Evolutionary conservation across 2,329 filamentous ascomycete genomes (phyloP).

Genomic region (Pestalotiopsis sp.): DNA sequence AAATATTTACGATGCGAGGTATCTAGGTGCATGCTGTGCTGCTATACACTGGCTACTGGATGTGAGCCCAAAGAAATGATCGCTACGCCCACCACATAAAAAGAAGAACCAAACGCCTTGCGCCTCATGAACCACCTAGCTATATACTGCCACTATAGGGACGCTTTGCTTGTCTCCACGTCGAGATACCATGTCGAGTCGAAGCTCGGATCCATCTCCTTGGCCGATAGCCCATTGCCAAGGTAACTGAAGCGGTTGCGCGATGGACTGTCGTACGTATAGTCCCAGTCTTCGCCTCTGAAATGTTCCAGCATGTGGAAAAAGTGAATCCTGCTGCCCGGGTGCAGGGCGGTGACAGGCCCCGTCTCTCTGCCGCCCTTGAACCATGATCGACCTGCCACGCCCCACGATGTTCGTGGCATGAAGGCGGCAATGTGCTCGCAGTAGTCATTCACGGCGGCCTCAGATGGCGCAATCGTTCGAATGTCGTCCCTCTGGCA

Average conservation of each 20-base stretch:
- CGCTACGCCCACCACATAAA: not conserved
- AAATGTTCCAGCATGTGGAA: slow-evolving; percentile 55
- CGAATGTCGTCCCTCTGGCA: slow-evolving; percentile 54
- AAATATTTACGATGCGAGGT: not conserved
- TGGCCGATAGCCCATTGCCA: slow-evolving; percentile 55
- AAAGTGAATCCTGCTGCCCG: slow-evolving; percentile 54
- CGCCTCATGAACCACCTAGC: not conserved
- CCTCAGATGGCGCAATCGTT: slow-evolving; percentile 46
- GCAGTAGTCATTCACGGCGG: slow-evolving; percentile 53
- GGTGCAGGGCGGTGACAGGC: slow-evolving; percentile 52
- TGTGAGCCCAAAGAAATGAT: not conserved
- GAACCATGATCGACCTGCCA: slow-evolving; percentile 54
- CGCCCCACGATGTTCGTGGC: slow-evolving; percentile 55
- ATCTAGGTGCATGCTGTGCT: not conserved
- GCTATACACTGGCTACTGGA: not conserved
- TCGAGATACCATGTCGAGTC: slow-evolving; percentile 50
- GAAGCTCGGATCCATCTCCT: slow-evolving; percentile 41
- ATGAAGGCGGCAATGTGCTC: slow-evolving; percentile 53
- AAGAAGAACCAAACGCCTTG: not conserved
- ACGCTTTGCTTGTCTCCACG: slow-evolving; percentile 8
- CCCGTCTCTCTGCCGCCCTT: slow-evolving; percentile 47
- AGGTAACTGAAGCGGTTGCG: slow-evolving; percentile 54
- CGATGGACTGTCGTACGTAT: slow-evolving; percentile 42
- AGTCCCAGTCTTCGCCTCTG: slow-evolving; percentile 57
- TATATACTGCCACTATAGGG: not conserved